phyloP scores from a whole-genome alignment of 2,329 filamentous ascomycete genomes.

The Xylariales sp. region DNA sequence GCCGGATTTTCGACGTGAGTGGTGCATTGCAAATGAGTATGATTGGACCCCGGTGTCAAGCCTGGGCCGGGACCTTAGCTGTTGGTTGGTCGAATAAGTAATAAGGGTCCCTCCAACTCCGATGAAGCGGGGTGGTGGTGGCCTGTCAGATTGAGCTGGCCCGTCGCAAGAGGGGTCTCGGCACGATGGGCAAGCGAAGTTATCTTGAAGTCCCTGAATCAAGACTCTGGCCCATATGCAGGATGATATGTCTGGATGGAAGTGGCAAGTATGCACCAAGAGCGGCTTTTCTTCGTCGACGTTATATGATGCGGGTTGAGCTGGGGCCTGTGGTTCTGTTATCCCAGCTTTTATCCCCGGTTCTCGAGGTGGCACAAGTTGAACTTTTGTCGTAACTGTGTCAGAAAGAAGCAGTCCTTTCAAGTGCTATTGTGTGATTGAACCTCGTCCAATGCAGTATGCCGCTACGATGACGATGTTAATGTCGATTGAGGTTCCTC shows the following conservation, averaged over 20 bases:
- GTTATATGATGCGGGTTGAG: neutral
- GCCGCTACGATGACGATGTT: constrained; percentile 5
- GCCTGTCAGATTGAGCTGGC: too few species aligned
- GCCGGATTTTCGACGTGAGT: constrained; percentile 53
- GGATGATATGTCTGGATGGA: too few species aligned
- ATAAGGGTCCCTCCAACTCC: constrained; percentile 9
- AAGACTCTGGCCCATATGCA: too few species aligned
- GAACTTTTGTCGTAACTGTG: neutral
- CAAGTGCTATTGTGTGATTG: constrained; percentile 6
- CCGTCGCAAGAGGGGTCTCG: neutral
- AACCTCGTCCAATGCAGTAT: neutral
- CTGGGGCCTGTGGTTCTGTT: neutral
- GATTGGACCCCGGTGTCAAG: constrained; percentile 17
- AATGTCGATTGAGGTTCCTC: neutral
- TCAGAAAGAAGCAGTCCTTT: neutral
- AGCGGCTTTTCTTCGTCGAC: neutral
- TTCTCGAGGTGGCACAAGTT: neutral
- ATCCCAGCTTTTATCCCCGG: neutral
- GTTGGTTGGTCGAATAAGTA: constrained; percentile 12
- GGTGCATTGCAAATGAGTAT: constrained; percentile 42
- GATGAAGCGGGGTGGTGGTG: constrained; percentile 3
- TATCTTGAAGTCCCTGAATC: neutral
- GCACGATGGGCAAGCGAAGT: neutral
- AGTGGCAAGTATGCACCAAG: too few species aligned
- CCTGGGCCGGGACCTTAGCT: constrained; percentile 10